Evolutionary conservation across 306 rosid genomes (phyloP).

Genomic region (Fragaria nilgerrensis): DNA sequence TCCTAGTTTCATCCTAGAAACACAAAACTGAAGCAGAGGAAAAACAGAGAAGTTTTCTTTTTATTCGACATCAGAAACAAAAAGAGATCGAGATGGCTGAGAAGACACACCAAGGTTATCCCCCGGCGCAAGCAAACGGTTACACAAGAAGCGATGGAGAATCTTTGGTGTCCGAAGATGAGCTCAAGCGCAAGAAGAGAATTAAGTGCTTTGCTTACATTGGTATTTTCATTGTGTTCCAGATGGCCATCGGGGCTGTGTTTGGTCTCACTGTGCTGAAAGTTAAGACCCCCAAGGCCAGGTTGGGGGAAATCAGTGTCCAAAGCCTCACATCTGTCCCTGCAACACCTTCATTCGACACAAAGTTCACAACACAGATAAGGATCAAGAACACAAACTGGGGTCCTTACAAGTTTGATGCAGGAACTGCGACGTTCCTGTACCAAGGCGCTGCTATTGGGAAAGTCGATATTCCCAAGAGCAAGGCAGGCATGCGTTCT

Average conservation of each 20-base stretch:
- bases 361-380: slow-evolving; percentile 10
- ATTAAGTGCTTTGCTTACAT: neutral
- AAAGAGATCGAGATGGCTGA: slow-evolving; percentile 9
- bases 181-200: neutral
- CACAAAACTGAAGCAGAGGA: neutral
- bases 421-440: neutral
- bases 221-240: neutral
- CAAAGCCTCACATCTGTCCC: neutral
- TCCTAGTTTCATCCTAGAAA: neutral
- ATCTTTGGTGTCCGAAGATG: neutral
- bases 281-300: slow-evolving; percentile 12
- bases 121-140: neutral
- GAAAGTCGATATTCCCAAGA: slow-evolving; percentile 1
- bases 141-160: slow-evolving; percentile 6
- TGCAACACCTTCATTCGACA: slow-evolving; percentile 9
- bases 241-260: neutral
- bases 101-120: neutral
- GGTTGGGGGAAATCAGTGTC: neutral
- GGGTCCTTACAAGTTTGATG: slow-evolving; percentile 10
- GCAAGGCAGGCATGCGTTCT: neutral
- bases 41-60: neutral
- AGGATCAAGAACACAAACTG: slow-evolving; percentile 15
- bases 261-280: slow-evolving; percentile 4
- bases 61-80: neutral
- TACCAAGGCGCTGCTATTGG: neutral